Conservation (phyloP, 768 basidiomycete species). For the Russula virescens region DNA sequence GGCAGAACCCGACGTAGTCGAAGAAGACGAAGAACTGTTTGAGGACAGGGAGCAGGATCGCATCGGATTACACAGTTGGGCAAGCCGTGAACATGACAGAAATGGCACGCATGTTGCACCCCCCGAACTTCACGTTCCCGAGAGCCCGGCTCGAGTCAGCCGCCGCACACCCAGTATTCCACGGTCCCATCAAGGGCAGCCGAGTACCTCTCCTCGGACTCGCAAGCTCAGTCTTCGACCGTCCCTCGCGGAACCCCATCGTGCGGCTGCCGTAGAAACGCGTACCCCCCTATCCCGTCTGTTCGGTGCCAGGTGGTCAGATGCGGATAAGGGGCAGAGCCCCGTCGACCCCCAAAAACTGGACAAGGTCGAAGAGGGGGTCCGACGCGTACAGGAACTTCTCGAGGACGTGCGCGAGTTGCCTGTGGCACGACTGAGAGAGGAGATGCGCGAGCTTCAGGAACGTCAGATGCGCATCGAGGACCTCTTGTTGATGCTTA, state of each 20-base stretch:
- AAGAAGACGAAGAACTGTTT: constrained; percentile 37
- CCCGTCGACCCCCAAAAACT: constrained; percentile 24
- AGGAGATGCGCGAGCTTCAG: constrained; percentile 80
- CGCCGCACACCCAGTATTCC: constrained; percentile 25
- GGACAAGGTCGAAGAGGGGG: constrained; percentile 39
- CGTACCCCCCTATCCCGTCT: constrained; percentile 47
- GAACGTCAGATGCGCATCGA: constrained; percentile 76
- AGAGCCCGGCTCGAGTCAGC: not conserved
- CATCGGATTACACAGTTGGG: constrained; percentile 24
- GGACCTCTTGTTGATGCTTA: constrained; percentile 60
- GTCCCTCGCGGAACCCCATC: constrained; percentile 19
- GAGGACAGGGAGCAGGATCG: constrained; percentile 41
- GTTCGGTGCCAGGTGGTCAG: constrained; percentile 32
- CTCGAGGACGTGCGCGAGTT: constrained; percentile 58
- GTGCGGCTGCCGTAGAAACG: constrained; percentile 26
- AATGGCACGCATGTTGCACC: constrained; percentile 3
- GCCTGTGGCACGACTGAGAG: constrained; percentile 61
- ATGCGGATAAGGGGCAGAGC: constrained; percentile 19
- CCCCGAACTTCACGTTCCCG: constrained; percentile 2
- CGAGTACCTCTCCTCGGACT: constrained; percentile 26
- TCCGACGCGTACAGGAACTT: constrained; percentile 53
- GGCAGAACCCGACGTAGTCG: constrained; percentile 45
- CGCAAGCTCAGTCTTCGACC: constrained; percentile 29
- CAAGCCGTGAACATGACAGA: constrained; percentile 14
- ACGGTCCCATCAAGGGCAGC: constrained; percentile 23